A percentile compares a stretch with the other conserved stretches of the same genome.
Evolutionary conservation across 257 asterid genomes (phyloP).

Genomic region (Scutellaria galericulata): DNA sequence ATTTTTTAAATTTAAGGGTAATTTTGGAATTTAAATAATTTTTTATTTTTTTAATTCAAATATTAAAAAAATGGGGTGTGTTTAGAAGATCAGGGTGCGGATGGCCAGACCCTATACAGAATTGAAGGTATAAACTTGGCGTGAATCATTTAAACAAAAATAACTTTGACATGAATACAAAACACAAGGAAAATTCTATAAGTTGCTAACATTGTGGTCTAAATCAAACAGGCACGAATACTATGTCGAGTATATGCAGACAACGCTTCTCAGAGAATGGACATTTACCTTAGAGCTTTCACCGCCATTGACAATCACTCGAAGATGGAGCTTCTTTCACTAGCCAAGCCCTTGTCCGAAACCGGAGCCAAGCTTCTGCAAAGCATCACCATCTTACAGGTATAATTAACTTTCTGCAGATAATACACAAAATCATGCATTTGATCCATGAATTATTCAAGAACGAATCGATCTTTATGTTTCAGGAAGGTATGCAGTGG

Average conservation of each 20-base stretch:
- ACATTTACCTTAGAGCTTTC: constrained; percentile 52
- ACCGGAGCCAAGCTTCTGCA: constrained; percentile 64
- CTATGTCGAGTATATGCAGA: constrained; percentile 52
- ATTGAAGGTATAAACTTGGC: too few relatives aligned
- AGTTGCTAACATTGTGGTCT: background rate
- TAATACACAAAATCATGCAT: background rate
- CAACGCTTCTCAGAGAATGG: constrained; percentile 59
- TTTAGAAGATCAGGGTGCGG: too few relatives aligned
- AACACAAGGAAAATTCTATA: too few relatives aligned
- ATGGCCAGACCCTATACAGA: too few relatives aligned
- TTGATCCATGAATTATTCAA: background rate
- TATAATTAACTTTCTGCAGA: background rate
- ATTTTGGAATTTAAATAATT: too few relatives aligned
- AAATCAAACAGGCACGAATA: constrained; percentile 42
- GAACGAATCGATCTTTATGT: background rate
- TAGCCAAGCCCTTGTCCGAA: constrained; percentile 57
- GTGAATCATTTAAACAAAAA: too few relatives aligned
- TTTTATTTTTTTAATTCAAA: too few relatives aligned
- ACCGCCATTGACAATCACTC: constrained; percentile 31
- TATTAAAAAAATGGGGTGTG: too few relatives aligned
- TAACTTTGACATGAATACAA: too few relatives aligned
- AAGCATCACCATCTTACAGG: constrained; percentile 58
- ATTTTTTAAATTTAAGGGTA: too few relatives aligned
- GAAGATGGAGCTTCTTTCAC: constrained; percentile 46
- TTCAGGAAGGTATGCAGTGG: constrained; percentile 66